phyloP scores from a whole-genome alignment of 2,329 filamentous ascomycete genomes.

The Trichothecium roseum region DNA sequence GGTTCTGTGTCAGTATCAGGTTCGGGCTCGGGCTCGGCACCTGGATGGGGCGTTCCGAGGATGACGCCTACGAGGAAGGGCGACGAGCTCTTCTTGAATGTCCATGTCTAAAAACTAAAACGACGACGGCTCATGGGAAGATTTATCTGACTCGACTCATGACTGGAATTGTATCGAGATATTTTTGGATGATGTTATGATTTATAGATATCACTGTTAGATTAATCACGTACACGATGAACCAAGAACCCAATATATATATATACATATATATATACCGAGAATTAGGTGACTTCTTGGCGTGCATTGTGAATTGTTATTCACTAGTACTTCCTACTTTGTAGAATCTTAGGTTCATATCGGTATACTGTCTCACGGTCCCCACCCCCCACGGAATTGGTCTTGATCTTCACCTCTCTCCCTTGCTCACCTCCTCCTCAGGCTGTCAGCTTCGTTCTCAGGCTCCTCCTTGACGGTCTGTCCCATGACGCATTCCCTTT shows the following conservation, averaged over 20 bases:
- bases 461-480: conserved; percentile 24
- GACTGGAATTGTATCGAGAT: too few relatives aligned
- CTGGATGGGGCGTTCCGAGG: conserved; percentile 44
- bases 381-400: neutral
- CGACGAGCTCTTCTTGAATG: conserved; percentile 52
- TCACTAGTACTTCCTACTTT: too few relatives aligned
- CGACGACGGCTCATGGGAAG: too few relatives aligned
- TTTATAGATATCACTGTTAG: neutral
- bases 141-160: too few relatives aligned
- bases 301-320: too few relatives aligned
- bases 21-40: conserved; percentile 24
- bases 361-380: neutral
- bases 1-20: neutral
- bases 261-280: too few relatives aligned
- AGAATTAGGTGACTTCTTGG: too few relatives aligned
- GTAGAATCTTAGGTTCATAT: neutral
- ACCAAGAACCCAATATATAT: too few relatives aligned
- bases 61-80: conserved; percentile 58
- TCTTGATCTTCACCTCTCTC: neutral
- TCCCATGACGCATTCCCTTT: conserved; percentile 25
- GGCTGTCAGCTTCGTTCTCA: conserved; percentile 10
- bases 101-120: conserved; percentile 19
- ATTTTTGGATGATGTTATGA: too few relatives aligned
- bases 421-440: neutral
- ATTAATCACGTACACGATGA: neutral